phyloP scores from a whole-genome alignment of 2,329 filamentous ascomycete genomes.

The Macrophomina tecta region DNA sequence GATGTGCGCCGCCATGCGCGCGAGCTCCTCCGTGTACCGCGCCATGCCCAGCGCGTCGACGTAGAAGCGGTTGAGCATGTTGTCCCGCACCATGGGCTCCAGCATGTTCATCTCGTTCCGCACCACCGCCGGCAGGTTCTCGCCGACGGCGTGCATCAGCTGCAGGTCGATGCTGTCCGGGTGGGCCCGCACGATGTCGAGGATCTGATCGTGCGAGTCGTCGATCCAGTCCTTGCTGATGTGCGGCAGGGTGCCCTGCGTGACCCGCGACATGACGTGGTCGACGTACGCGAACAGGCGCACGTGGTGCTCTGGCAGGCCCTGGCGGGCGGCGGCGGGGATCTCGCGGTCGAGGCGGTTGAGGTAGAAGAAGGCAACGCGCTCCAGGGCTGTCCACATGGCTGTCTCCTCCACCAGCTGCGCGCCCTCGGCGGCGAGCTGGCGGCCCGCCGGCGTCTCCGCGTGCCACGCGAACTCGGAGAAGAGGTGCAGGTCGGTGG shows the following conservation, averaged over 20 bases:
- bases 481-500: too few relatives aligned
- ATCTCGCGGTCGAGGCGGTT: too few relatives aligned
- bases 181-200: not conserved
- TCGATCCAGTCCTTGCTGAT: not conserved
- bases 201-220: not conserved
- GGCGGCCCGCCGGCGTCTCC: too few relatives aligned
- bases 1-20: not conserved
- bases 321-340: too few relatives aligned
- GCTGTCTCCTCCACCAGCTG: too few relatives aligned
- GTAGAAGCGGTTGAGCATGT: constrained; percentile 10
- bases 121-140: not conserved
- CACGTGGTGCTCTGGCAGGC: not conserved
- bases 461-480: too few relatives aligned
- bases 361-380: too few relatives aligned
- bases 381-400: too few relatives aligned
- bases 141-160: not conserved
- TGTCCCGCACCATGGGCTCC: not conserved
- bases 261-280: not conserved
- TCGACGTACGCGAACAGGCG: not conserved
- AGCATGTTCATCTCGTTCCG: not conserved
- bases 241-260: not conserved
- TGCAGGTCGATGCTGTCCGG: not conserved
- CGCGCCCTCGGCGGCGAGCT: too few relatives aligned
- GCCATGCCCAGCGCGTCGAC: not conserved
- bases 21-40: not conserved